Conservation (phyloP, 2,329 filamentous ascomycete genomes). For the Scedosporium minutisporum region DNA sequence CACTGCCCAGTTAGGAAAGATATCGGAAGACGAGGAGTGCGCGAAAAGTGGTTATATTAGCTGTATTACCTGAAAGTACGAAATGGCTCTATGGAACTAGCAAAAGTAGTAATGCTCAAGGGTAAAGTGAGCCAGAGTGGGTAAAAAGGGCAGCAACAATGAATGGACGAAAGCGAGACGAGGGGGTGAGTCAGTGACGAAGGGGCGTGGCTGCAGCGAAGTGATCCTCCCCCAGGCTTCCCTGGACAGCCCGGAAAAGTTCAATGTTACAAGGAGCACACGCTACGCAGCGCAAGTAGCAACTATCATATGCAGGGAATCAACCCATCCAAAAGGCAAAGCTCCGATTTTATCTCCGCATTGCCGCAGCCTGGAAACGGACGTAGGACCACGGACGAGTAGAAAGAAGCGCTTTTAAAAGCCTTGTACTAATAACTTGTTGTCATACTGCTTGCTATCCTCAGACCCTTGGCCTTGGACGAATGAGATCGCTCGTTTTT, state of each 20-base stretch:
- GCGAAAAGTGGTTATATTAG: neutral
- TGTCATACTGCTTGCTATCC: neutral
- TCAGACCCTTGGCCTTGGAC: neutral
- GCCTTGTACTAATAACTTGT: neutral
- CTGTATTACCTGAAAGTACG: neutral
- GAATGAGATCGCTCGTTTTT: neutral
- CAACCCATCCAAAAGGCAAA: neutral
- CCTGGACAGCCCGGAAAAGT: neutral
- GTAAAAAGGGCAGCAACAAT: neutral
- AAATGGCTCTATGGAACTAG: too few relatives aligned
- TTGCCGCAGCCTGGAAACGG: neutral
- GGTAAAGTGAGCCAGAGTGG: neutral
- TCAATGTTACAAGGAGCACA: neutral
- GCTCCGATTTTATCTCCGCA: conserved; percentile 1
- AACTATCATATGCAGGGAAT: neutral
- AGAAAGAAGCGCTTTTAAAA: neutral
- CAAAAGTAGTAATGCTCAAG: neutral
- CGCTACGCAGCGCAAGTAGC: neutral
- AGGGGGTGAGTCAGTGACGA: neutral
- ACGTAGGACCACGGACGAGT: neutral
- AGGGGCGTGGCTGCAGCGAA: neutral
- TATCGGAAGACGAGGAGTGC: neutral
- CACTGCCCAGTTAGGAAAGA: conserved; percentile 6
- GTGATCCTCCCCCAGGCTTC: neutral
- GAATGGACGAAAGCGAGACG: neutral